Evolutionary conservation across 371 early-diverging fungal genomes (phyloP), one percentile per base, ranked within the genome.

Genomic region (Mycotypha africana): DNA sequence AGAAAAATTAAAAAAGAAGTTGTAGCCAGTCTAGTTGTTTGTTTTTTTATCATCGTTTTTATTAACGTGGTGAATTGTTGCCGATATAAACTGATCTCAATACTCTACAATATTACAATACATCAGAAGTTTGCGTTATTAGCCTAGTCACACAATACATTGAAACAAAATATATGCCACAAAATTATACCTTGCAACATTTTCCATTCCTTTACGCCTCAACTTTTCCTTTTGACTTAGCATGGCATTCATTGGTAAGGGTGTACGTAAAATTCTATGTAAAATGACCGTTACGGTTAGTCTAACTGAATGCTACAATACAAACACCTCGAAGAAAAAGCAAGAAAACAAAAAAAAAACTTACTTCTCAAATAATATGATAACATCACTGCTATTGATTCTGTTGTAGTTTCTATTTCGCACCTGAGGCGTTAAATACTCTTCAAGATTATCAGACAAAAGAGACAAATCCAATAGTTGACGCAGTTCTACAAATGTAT

Each of bases 331-430:
- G 7, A 17, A 2, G 16, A n/a, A n/a, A n/a, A n/a, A n/a, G n/a
- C n/a, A n/a, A n/a, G n/a, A n/a, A n/a, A n/a, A n/a, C n/a, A n/a
- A n/a, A n/a, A n/a, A n/a, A 4, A 19, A 2, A 0, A 50, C 80
- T 60, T 77, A 91, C 93, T 91, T 93, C 75, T 91, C 93, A 39
- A 93, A 69, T 40, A 93, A 53, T 17, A 65, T 62, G 14, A 81
- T 74, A 16, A 86, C 80, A 54, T 86, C 83, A 9, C 68, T 63
- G 0, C 79, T 57, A 55, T 79, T 69, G 19, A 91, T 60, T 37
- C 81, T 67, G 17, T 74, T 51, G 58, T 88, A 93, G 50, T 78
- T 76, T 26, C 68, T 69, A 45, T 67, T 76, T 38, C 83, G 70
- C 5, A 81, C 53, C 39, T 64, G 68, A 10, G 85, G 76, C 2